A percentile compares a stretch with the other conserved stretches of the same genome.
Conservation (phyloP, 768 basidiomycete species). For the Leccinellum albellum region DNA sequence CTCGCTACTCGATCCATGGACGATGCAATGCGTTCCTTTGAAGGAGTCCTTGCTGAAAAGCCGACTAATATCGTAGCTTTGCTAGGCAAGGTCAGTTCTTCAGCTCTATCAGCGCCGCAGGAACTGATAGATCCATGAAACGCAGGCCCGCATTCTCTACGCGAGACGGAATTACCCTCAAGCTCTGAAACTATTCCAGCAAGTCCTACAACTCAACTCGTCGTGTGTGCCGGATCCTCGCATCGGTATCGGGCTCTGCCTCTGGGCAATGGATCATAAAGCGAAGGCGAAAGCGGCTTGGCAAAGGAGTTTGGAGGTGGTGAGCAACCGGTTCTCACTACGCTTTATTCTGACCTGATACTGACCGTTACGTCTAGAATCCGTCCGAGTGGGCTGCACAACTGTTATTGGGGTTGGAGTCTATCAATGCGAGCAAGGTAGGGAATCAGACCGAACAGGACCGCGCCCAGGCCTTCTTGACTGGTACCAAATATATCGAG, state of each 20-base stretch:
- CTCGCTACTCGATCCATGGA: constrained; percentile 78
- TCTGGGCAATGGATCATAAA: constrained; percentile 86
- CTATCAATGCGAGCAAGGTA: constrained; percentile 81
- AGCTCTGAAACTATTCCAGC: constrained; percentile 83
- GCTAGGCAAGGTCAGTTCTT: constrained; percentile 66
- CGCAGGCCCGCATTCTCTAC: constrained; percentile 80
- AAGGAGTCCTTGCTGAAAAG: constrained; percentile 69
- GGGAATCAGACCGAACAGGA: constrained; percentile 61
- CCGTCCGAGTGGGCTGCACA: constrained; percentile 75
- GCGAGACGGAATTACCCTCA: constrained; percentile 71
- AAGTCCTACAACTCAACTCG: constrained; percentile 74
- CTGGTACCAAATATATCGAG: constrained; percentile 69
- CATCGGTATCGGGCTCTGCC: constrained; percentile 91
- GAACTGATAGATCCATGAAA: not conserved
- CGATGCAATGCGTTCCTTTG: constrained; percentile 78
- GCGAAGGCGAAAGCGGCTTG: constrained; percentile 83
- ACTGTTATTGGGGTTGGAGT: constrained; percentile 80
- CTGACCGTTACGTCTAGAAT: constrained; percentile 45
- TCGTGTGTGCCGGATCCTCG: constrained; percentile 86
- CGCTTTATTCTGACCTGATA: not conserved
- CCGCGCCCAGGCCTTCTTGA: constrained; percentile 54
- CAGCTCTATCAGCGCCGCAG: not conserved
- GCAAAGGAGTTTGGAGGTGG: constrained; percentile 84
- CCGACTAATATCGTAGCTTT: constrained; percentile 87
- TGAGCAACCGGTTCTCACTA: constrained; percentile 36